These are phyloP conservation scores for Penicillium sp. DNA, from an alignment of 2,329 filamentous ascomycete species.

Conservation along the genomic window DNA sequence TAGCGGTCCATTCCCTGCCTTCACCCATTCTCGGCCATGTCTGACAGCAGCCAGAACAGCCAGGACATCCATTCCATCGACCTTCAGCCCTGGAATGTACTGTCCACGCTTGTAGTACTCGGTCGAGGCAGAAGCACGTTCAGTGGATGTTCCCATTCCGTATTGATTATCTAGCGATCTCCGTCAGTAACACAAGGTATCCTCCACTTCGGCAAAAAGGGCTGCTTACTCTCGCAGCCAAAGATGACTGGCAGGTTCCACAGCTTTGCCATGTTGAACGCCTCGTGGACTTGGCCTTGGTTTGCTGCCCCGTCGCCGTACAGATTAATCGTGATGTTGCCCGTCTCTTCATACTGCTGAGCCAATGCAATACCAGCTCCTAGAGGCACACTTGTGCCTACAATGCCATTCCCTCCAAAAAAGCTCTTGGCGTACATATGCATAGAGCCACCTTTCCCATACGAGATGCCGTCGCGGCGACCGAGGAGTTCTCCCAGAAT, in stretches of 20 bases:
- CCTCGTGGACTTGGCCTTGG: constrained; percentile 99
- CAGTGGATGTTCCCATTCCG: constrained; percentile 96
- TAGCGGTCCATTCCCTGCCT: constrained; percentile 79
- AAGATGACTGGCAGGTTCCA: constrained; percentile 96
- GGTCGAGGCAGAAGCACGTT: constrained; percentile 88
- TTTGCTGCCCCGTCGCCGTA: constrained; percentile 99
- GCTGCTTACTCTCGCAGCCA: constrained; percentile 86
- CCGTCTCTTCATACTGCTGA: constrained; percentile 84
- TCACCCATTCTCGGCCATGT: constrained; percentile 85
- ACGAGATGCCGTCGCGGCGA: constrained; percentile 91
- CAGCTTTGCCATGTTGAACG: constrained; percentile 99
- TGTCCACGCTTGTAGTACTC: constrained; percentile 99
- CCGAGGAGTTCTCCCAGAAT: constrained; percentile 96
- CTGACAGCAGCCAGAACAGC: constrained; percentile 94
- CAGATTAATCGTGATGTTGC: constrained; percentile 79
- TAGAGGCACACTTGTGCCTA: constrained; percentile 96
- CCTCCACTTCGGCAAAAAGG: not conserved
- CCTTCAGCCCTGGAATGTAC: constrained; percentile 98
- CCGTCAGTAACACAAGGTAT: constrained; percentile 16
- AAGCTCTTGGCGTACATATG: constrained; percentile 99
- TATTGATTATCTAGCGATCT: constrained; percentile 91
- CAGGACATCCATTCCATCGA: constrained; percentile 99
- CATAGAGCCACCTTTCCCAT: constrained; percentile 99
- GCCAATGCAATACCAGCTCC: constrained; percentile 95
- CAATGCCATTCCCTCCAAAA: constrained; percentile 98